Percentiles rank a stretch among this genome's conserved stretches.
Evolutionary conservation across 2,329 filamentous ascomycete genomes (phyloP).

Genomic region (Pseudopithomyces chartarum): DNA sequence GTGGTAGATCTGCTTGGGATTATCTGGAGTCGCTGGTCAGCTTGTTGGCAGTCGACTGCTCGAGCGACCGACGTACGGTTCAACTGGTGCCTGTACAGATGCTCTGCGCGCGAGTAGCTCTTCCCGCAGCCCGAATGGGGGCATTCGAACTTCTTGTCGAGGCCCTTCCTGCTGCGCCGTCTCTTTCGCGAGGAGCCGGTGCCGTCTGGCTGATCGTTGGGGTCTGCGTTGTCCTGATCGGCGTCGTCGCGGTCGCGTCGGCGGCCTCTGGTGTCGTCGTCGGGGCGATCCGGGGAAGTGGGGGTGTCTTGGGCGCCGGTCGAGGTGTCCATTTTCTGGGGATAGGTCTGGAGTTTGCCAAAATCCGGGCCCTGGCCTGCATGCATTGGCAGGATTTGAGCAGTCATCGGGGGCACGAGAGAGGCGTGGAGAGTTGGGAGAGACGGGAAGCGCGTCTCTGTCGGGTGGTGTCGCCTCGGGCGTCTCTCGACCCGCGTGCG

Average conservation of each 20-base stretch:
- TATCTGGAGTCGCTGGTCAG: conserved; percentile 60
- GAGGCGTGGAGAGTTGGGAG: conserved; percentile 12
- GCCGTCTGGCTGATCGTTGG: conserved; percentile 27
- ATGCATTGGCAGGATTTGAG: conserved; percentile 46
- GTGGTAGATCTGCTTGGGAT: conserved; percentile 91
- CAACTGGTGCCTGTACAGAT: conserved; percentile 93
- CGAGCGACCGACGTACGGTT: conserved; percentile 69
- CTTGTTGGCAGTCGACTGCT: background rate
- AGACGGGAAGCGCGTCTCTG: conserved; percentile 17
- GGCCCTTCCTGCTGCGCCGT: conserved; percentile 73
- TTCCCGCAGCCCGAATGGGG: conserved; percentile 88
- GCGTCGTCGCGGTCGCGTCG: conserved; percentile 43
- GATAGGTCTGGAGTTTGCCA: conserved; percentile 39
- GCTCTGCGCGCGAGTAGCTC: conserved; percentile 94
- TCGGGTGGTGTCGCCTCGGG: conserved; percentile 18
- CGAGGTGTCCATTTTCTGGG: conserved; percentile 41
- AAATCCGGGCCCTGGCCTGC: conserved; percentile 43
- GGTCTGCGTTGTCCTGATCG: conserved; percentile 33
- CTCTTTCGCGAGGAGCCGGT: conserved; percentile 57
- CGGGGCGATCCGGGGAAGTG: conserved; percentile 37
- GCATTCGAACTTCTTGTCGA: conserved; percentile 75
- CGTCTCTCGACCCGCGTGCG: conserved; percentile 23
- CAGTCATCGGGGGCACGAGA: conserved; percentile 36
- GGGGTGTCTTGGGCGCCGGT: conserved; percentile 34
- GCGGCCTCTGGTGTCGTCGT: conserved; percentile 43